phyloP scores from a whole-genome alignment of 2,329 filamentous ascomycete species.

The Pseudogymnoascus sp. region DNA sequence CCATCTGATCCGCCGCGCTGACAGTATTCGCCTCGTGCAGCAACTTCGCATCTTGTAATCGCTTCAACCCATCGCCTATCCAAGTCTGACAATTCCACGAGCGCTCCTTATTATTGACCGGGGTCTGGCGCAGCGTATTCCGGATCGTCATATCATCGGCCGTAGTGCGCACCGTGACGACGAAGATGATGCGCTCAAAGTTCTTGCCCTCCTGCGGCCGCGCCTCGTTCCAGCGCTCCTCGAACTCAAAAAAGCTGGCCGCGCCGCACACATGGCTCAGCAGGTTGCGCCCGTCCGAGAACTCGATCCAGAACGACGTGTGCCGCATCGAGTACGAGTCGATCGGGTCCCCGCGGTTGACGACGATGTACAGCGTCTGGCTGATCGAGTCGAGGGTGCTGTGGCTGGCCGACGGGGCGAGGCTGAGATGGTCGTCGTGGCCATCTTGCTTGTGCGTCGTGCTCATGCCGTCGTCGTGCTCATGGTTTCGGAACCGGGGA shows the following conservation, averaged over 20 bases:
- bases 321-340: slow-evolving; percentile 8
- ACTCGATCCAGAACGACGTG: slow-evolving; percentile 6
- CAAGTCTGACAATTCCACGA: slow-evolving; percentile 10
- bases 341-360: slow-evolving; percentile 8
- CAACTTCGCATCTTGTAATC: neutral
- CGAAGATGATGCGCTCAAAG: neutral
- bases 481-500: neutral
- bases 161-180: neutral
- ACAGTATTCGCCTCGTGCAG: neutral
- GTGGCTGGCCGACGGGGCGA: neutral
- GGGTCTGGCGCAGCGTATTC: slow-evolving; percentile 5
- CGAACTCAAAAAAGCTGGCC: slow-evolving; percentile 7
- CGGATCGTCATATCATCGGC: slow-evolving; percentile 6
- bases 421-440: neutral
- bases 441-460: neutral
- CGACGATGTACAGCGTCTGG: slow-evolving; percentile 3
- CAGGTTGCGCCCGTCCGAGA: slow-evolving; percentile 7
- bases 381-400: neutral
- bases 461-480: slow-evolving; percentile 1
- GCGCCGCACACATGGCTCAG: slow-evolving; percentile 8
- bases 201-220: neutral
- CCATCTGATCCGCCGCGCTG: slow-evolving; percentile 6
- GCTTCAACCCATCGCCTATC: slow-evolving; percentile 6
- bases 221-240: slow-evolving; percentile 7
- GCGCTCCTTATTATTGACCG: slow-evolving; percentile 9